These are phyloP conservation scores for Bisporella sp. DNA, from an alignment of 2,329 filamentous ascomycete genomes.

Conservation along the genomic window DNA sequence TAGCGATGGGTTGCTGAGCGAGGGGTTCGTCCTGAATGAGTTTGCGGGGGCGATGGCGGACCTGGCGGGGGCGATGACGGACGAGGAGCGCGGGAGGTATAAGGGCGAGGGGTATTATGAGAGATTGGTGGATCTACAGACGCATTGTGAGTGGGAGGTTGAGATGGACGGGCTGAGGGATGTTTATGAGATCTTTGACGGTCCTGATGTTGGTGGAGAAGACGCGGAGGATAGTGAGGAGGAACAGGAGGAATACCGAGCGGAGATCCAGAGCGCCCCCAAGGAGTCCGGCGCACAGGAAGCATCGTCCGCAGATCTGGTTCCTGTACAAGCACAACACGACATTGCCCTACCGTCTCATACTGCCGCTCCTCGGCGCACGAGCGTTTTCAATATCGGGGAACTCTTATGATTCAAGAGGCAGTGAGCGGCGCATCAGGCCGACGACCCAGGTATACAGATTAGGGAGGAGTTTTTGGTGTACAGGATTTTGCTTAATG, in stretches of 20 bases:
- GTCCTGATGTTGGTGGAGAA: conserved; percentile 1
- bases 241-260: neutral
- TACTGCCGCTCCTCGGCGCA: no score
- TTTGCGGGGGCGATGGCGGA: conserved; percentile 10
- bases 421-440: no score
- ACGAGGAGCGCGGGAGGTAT: conserved; percentile 4
- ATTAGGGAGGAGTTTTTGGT: no score
- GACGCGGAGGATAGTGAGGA: conserved; percentile 1
- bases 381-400: no score
- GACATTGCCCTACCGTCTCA: no score
- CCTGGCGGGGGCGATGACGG: conserved; percentile 6
- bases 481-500: no score
- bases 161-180: conserved; percentile 10
- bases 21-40: conserved; percentile 8
- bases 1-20: conserved; percentile 13
- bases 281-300: no score
- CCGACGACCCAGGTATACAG: no score
- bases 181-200: conserved; percentile 11
- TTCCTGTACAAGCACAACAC: no score
- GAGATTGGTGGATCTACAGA: conserved; percentile 6
- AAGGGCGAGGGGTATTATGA: conserved; percentile 11
- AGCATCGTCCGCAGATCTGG: no score
- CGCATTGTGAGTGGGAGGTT: conserved; percentile 3
- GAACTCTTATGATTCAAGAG: no score
- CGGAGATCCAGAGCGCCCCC: no score